Percentiles rank a stretch among this genome's conserved stretches.
phyloP scores from a whole-genome alignment of 371 early-diverging fungal genomes.

The Nematocida sp. region DNA sequence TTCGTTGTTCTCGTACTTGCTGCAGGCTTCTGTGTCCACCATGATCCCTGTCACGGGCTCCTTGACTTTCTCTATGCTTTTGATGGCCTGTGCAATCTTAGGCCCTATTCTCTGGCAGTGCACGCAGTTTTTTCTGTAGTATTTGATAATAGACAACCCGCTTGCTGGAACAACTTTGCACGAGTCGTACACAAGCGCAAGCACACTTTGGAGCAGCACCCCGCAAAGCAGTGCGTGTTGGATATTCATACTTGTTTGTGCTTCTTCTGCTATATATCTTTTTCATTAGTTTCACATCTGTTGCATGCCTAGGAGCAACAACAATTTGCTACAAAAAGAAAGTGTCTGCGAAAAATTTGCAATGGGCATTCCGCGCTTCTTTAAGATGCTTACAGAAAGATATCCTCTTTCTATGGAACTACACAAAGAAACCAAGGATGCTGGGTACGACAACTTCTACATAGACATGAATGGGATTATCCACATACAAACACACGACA shows the following conservation, averaged over 20 bases:
- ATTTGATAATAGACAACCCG: conserved; percentile 53
- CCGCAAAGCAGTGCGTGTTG: background rate
- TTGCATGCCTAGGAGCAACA: conserved; percentile 11
- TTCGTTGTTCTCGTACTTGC: conserved; percentile 42
- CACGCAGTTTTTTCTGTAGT: conserved; percentile 57
- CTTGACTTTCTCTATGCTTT: conserved; percentile 42
- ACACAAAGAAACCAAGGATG: background rate
- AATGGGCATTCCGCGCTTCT: conserved; percentile 21
- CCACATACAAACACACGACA: conserved; percentile 16
- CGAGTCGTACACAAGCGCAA: conserved; percentile 8
- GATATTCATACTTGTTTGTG: background rate
- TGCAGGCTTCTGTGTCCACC: conserved; percentile 61
- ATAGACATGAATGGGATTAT: conserved; percentile 23
- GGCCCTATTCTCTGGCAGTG: conserved; percentile 60
- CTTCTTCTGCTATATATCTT: background rate
- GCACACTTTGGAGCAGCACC: background rate
- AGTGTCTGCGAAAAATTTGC: background rate
- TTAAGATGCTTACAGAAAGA: conserved; percentile 9
- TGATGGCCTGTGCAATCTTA: conserved; percentile 54
- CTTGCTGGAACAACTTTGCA: conserved; percentile 14
- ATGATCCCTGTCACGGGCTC: conserved; percentile 49
- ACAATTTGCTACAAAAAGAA: conserved; percentile 1
- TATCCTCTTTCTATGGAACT: conserved; percentile 11
- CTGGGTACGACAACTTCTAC: conserved; percentile 7
- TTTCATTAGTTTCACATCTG: conserved; percentile 6